Conservation (phyloP, 2,329 filamentous ascomycete genomes). For the Hymenoscyphus albidus region DNA sequence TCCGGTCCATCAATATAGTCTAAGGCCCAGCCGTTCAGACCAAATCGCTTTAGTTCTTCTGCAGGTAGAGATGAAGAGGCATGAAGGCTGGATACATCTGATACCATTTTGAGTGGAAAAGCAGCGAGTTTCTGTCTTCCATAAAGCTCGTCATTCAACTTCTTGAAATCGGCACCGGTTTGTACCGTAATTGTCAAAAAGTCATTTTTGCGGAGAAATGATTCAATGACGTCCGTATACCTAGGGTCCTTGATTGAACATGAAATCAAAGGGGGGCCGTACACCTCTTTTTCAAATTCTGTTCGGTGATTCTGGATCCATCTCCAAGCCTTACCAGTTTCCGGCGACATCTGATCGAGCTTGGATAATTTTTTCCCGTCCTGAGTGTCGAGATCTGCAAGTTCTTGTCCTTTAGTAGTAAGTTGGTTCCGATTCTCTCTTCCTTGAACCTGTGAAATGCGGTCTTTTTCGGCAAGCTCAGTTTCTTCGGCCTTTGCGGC, state of each 20-base stretch:
- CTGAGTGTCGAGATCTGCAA: constrained; percentile 65
- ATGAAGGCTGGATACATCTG: constrained; percentile 46
- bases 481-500: constrained; percentile 45
- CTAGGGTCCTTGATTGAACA: constrained; percentile 59
- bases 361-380: constrained; percentile 69
- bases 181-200: constrained; percentile 69
- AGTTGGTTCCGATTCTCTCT: constrained; percentile 40
- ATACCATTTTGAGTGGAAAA: constrained; percentile 63
- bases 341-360: constrained; percentile 55
- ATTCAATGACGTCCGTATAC: constrained; percentile 58
- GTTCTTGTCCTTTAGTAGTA: constrained; percentile 42
- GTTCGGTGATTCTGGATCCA: constrained; percentile 74
- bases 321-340: constrained; percentile 68
- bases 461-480: constrained; percentile 29
- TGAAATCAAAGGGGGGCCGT: constrained; percentile 60
- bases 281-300: constrained; percentile 58
- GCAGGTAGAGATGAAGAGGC: constrained; percentile 49
- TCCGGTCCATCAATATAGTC: constrained; percentile 79
- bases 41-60: constrained; percentile 53
- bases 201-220: constrained; percentile 50
- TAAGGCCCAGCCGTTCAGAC: constrained; percentile 75
- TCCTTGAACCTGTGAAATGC: constrained; percentile 38
- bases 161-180: constrained; percentile 68
- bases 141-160: constrained; percentile 63
- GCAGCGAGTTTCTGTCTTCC: constrained; percentile 61